Percentiles rank a stretch among this genome's conserved stretches.
Conservation (phyloP, 805 yeast genomes). For the Candida patagonica region DNA sequence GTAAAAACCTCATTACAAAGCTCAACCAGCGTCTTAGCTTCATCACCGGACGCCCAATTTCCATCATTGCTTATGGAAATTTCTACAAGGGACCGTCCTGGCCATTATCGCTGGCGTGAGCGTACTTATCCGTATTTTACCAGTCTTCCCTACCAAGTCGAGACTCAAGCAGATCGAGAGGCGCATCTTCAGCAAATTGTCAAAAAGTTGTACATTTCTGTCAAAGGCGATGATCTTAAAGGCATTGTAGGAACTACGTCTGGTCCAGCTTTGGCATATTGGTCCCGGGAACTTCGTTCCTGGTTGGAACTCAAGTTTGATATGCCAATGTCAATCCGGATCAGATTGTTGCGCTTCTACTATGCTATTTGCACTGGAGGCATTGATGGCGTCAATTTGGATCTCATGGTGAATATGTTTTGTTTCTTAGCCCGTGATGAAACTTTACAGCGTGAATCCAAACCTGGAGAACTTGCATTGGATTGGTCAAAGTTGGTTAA, state of each 20-base stretch:
- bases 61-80: too few relatives aligned
- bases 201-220: conserved; percentile 68
- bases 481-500: conserved; percentile 43
- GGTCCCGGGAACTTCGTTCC: conserved; percentile 79
- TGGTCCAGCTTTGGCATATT: conserved; percentile 63
- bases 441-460: conserved; percentile 21
- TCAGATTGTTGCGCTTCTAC: conserved; percentile 56
- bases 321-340: conserved; percentile 58
- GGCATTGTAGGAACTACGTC: conserved; percentile 52
- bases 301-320: conserved; percentile 73
- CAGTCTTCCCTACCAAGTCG: conserved; percentile 67
- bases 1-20: too few relatives aligned
- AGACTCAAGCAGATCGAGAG: conserved; percentile 57
- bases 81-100: neutral
- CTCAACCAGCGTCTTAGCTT: too few relatives aligned
- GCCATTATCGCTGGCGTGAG: conserved; percentile 20
- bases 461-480: conserved; percentile 34
- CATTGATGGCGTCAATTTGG: conserved; percentile 57
- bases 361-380: conserved; percentile 62
- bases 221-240: conserved; percentile 62
- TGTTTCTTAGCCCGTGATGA: conserved; percentile 45
- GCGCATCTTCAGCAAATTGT: conserved; percentile 72
- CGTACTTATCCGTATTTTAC: conserved; percentile 34
- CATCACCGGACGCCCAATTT: too few relatives aligned
- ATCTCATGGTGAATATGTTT: conserved; percentile 54